These are phyloP conservation scores for Chenopodium suecicum DNA, from an alignment of 148 eudicot genomes.

Conservation along the genomic window DNA sequence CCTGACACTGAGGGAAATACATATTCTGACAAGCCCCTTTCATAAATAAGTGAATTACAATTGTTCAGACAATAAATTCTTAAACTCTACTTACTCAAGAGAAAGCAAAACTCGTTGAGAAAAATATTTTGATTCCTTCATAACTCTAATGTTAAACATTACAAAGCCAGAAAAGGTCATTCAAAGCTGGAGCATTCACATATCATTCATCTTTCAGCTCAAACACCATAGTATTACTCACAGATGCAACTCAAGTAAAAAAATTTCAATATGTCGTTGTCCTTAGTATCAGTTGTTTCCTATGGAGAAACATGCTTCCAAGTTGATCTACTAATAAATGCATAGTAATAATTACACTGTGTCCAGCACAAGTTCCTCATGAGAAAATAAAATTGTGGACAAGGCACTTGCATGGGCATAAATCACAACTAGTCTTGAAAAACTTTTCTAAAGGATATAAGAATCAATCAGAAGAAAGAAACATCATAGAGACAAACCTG, in stretches of 20 bases:
- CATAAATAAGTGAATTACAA: background rate
- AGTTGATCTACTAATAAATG: background rate
- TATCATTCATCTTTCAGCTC: background rate
- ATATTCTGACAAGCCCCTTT: background rate
- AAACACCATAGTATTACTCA: background rate
- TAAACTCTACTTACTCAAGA: background rate
- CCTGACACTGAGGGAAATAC: background rate
- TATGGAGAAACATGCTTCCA: background rate
- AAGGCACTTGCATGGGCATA: background rate
- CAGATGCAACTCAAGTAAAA: background rate
- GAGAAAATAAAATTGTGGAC: background rate
- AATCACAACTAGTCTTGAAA: background rate
- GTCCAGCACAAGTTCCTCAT: background rate
- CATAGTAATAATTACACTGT: background rate
- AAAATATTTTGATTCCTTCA: background rate
- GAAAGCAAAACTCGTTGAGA: background rate
- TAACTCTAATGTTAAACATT: background rate
- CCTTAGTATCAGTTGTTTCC: background rate
- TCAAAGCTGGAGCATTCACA: background rate
- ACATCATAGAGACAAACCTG: constrained; percentile 49
- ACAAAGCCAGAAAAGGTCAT: background rate
- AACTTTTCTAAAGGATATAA: background rate
- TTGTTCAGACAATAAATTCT: background rate
- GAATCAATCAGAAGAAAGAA: background rate
- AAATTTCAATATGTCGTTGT: background rate